Conservation (phyloP, 2,329 filamentous ascomycete species). For the Lizonia empirigonia region DNA sequence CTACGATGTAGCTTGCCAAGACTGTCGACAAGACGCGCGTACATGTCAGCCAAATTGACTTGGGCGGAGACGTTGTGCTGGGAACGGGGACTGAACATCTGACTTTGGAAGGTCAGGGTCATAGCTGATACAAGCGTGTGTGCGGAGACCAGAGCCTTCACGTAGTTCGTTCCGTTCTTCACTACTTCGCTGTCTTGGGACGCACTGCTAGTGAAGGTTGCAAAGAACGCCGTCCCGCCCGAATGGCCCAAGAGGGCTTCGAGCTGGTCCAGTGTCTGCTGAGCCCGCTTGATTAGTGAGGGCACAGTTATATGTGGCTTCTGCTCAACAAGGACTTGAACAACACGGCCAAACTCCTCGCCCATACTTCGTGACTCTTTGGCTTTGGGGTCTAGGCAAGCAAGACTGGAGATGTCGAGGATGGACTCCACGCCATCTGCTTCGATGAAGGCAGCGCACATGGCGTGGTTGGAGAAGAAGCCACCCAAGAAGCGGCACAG, state of each 20-base stretch:
- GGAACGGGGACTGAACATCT: constrained; percentile 68
- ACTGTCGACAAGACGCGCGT: constrained; percentile 72
- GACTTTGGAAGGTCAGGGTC: constrained; percentile 71
- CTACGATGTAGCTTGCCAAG: constrained; percentile 79
- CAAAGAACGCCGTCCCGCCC: constrained; percentile 69
- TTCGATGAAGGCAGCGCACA: constrained; percentile 77
- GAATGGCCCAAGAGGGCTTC: constrained; percentile 65
- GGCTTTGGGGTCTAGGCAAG: constrained; percentile 77
- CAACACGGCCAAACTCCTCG: constrained; percentile 72
- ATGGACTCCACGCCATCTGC: constrained; percentile 81
- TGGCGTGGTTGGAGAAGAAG: constrained; percentile 74
- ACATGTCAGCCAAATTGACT: constrained; percentile 85
- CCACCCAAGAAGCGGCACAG: constrained; percentile 77
- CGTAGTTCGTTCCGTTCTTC: constrained; percentile 72
- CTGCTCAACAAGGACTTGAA: constrained; percentile 78
- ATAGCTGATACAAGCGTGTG: constrained; percentile 78
- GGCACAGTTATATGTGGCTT: constrained; percentile 82
- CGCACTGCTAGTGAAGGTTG: constrained; percentile 58
- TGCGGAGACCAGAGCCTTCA: constrained; percentile 77
- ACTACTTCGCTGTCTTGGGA: constrained; percentile 45
- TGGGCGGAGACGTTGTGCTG: constrained; percentile 69
- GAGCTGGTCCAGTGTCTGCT: constrained; percentile 70
- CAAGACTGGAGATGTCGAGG: constrained; percentile 80
- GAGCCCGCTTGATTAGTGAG: constrained; percentile 75
- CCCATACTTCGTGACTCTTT: constrained; percentile 65